A percentile compares a stretch with the other conserved stretches of the same genome.
These are phyloP conservation scores for Aspergillus flavus DNA, from an alignment of 2,329 filamentous ascomycete species.

Conservation along the genomic window DNA sequence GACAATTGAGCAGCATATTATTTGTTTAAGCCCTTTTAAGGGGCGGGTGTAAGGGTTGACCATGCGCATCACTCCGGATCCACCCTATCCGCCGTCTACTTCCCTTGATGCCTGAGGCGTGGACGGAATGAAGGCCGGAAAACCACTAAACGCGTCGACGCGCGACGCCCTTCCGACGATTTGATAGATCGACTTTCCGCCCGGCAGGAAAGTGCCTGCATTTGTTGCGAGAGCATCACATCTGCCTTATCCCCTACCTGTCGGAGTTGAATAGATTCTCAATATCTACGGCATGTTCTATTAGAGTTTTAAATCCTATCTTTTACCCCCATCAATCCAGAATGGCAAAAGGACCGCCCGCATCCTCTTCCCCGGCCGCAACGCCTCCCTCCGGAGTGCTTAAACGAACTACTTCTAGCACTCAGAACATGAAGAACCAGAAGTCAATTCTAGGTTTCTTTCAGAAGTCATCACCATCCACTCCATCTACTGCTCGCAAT, in stretches of 20 bases:
- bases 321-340: slow-evolving; percentile 14
- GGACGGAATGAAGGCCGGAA: background rate
- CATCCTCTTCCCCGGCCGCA: slow-evolving; percentile 38
- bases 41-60: background rate
- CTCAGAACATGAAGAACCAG: slow-evolving; percentile 61
- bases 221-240: background rate
- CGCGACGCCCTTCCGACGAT: slow-evolving; percentile 29
- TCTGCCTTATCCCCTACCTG: background rate
- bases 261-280: background rate
- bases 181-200: slow-evolving; percentile 17
- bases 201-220: background rate
- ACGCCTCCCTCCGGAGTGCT: slow-evolving; percentile 40
- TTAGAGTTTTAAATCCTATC: background rate
- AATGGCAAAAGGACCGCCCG: slow-evolving; percentile 43
- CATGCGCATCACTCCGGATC: background rate
- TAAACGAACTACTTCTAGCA: slow-evolving; percentile 45
- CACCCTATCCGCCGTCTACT: background rate
- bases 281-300: background rate
- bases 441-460: slow-evolving; percentile 80
- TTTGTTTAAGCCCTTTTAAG: background rate
- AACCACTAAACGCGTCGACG: slow-evolving; percentile 45
- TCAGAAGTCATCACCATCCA: slow-evolving; percentile 58
- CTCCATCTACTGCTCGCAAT: slow-evolving; percentile 34
- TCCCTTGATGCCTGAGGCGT: slow-evolving; percentile 8
- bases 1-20: background rate